Percentiles rank a stretch among this genome's conserved stretches.
Evolutionary conservation across 1,139 yeast species (phyloP).

Genomic region (Sugiyamaella castrensis): DNA sequence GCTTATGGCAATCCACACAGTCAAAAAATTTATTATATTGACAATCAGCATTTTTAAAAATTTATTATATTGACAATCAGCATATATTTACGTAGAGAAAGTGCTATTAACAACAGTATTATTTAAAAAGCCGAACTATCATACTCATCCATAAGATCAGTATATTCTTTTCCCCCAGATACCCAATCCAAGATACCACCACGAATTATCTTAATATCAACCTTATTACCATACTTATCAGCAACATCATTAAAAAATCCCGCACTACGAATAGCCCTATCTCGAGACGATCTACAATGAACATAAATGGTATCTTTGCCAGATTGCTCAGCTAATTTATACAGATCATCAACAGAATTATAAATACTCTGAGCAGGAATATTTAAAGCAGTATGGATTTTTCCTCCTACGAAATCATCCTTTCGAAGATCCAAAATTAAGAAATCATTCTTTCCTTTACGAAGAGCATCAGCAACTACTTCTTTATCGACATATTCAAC

Average conservation of each 20-base stretch:
- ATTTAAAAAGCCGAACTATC: conserved; percentile 17
- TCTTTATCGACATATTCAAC: conserved; percentile 23
- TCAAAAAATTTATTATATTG: conserved; percentile 1
- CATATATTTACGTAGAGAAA: background rate
- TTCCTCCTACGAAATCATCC: conserved; percentile 28
- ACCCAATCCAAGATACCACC: conserved; percentile 30
- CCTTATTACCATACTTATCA: conserved; percentile 18
- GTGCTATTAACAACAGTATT: background rate
- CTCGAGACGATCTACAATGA: conserved; percentile 27
- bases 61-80: background rate
- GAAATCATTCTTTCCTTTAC: conserved; percentile 16
- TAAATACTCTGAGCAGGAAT: conserved; percentile 30
- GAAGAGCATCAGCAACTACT: conserved; percentile 21
- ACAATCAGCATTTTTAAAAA: background rate
- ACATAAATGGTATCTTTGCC: conserved; percentile 25
- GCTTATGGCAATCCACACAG: too few species aligned
- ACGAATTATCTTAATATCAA: conserved; percentile 23
- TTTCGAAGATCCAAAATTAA: conserved; percentile 28
- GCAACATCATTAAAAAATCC: conserved; percentile 29
- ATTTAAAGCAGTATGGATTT: conserved; percentile 28
- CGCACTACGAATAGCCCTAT: conserved; percentile 27
- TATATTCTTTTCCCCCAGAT: conserved; percentile 24
- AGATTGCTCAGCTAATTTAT: conserved; percentile 23
- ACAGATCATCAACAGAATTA: conserved; percentile 23
- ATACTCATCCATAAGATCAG: conserved; percentile 26